A percentile compares a stretch with the other conserved stretches of the same genome.
Conservation (phyloP, 495 filamentous ascomycete genomes). For the Ramalina peruviana region DNA sequence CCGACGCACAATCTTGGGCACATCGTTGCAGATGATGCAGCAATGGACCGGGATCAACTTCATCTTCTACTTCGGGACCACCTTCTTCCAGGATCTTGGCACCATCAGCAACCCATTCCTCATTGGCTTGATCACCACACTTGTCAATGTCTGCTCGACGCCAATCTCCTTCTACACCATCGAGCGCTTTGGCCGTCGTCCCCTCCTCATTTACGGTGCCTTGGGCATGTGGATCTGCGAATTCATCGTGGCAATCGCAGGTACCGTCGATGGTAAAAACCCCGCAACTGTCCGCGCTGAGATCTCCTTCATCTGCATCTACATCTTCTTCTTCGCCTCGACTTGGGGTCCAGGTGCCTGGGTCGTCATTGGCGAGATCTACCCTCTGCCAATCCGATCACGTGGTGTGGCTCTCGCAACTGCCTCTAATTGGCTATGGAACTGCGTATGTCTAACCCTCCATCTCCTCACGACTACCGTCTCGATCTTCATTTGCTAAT, state of each 20-base stretch:
- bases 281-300: conserved; percentile 31
- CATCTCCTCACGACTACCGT: neutral
- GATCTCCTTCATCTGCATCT: conserved; percentile 68
- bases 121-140: conserved; percentile 57
- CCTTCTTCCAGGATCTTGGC: conserved; percentile 49
- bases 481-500: neutral
- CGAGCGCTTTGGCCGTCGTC: conserved; percentile 55
- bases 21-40: conserved; percentile 59
- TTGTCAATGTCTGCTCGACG: conserved; percentile 63
- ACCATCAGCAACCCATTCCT: conserved; percentile 48
- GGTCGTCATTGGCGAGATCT: conserved; percentile 75
- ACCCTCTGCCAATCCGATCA: conserved; percentile 63
- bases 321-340: conserved; percentile 71
- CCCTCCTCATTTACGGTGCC: conserved; percentile 52
- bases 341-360: conserved; percentile 71
- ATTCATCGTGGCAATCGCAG: conserved; percentile 50
- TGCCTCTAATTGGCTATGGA: conserved; percentile 75
- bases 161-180: conserved; percentile 56
- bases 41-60: conserved; percentile 38
- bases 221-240: conserved; percentile 58
- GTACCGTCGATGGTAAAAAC: conserved; percentile 38
- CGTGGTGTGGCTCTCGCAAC: conserved; percentile 64
- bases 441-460: conserved; percentile 26
- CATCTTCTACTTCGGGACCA: conserved; percentile 53
- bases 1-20: conserved; percentile 54